Base-by-base conservation (phyloP, 164 flowering plant species). In the Liquidambar formosana region DNA sequence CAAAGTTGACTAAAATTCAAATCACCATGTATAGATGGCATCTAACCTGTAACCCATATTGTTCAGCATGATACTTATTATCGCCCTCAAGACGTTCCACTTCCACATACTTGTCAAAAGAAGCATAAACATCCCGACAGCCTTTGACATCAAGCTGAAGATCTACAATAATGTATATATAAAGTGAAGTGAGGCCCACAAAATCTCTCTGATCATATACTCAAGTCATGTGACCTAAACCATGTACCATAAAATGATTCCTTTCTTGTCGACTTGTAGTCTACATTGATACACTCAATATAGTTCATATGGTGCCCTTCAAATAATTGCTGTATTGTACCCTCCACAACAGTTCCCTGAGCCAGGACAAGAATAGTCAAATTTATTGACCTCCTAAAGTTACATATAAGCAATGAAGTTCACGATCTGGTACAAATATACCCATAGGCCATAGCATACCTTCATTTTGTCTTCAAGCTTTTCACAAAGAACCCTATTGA, bases 101-200 rank as follows among this genome's bases (percentile, higher is more conserved):
- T 79, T 88, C 97, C 44, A 93, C 96, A 87, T 91, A 93, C 77
- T 89, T 93, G 75, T 93, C 97, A 81, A 93, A 93, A 21, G 98
- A 93, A 64, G 94, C 97, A 83, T 93, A 93, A 54, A 93, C 97
- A 86, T 93, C 98, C 22, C 82, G 77, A 69, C 98, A 93, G 49
- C 98, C 98, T 82, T 91, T 93, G 57, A 93, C 98, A 83, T 93
- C 98, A 77, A 93, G 95, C 76, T 93, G 98, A 64, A 93, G 94
- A 66, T 93, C 98, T 93, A 82, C 65, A 63, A 76, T 6, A 38
- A n/a, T 33, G 6, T 33, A 33, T 6, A 33, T 33, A 33, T 33
- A 33, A 33, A 33, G 41, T 33, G 41, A 33, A 33, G 41, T 2
- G 41, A 33, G 41, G 41, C 41, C 41, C 41, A 33, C 41, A 33